Evolutionary conservation across 2,329 filamentous ascomycete genomes (phyloP), one percentile per base, ranked within the genome.

Genomic region (Leptodontidium sp.): DNA sequence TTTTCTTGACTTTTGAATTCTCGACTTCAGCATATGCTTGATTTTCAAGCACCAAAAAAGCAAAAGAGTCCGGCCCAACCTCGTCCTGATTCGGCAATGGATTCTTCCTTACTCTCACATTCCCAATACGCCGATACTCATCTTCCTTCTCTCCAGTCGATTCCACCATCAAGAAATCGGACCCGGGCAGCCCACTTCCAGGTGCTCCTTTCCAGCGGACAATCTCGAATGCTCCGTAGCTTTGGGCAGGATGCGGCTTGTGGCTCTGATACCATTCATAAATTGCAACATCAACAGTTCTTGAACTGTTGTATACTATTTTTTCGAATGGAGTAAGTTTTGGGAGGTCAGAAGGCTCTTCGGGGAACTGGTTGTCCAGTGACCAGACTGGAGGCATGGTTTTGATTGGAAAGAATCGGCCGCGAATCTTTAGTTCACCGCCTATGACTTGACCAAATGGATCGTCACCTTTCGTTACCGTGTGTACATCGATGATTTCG

Each of bases 191-290:
- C 12, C 29, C 21, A 43, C 64, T 66, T 2, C 55, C 69, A 14
- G 70, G 67, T 0, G 63, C 32, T 21, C 45, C 49, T 14, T 68
- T 52, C 67, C 68, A 71, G 5, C 53, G 66, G 11, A 69, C 32
- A 7, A 72, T 24, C 40, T 72, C 70, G 7, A 72, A 38, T 4
- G 63, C 61, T 2, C 64, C 70, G 45, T 61, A 72, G 24, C 57
- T 53, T 50, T 72, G 70, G 3, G 40, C 57, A 35, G 43, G 45
- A 45, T 59, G 61, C 4, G 64, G 12, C 61, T 61, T 35, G 35
- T 72, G 68, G n/a, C 66, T 62, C 29, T 70, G 68, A 32, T 63
- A 70, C n/a, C 49, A 53, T 52, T 72, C 70, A 29, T 71, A 71
- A 40, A 68, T 40, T 35, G 63, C 64, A 29, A 47, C 61, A 53